Conservation (phyloP, 129 eudicot species). For the carrot (Daucus carota) region DNA sequence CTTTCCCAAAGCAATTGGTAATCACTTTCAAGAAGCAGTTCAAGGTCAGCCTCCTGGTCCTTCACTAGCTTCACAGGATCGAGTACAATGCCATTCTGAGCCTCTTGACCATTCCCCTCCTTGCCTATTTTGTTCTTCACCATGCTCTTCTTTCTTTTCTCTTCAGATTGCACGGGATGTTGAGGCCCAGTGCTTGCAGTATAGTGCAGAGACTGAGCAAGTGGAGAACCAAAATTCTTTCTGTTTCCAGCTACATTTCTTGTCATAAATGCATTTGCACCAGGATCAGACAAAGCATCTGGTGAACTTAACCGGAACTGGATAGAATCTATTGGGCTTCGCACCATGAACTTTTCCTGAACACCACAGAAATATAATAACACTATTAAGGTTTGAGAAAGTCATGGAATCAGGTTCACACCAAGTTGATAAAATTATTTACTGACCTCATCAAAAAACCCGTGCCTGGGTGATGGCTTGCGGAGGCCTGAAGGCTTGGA, state of each 20-base stretch:
- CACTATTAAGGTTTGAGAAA: not conserved
- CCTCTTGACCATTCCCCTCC: constrained; percentile 17
- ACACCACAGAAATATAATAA: not conserved
- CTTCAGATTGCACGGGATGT: not conserved
- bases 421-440: not conserved
- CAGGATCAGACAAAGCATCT: constrained; percentile 14
- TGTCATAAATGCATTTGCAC: constrained; percentile 7
- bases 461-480: constrained; percentile 24
- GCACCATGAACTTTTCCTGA: constrained; percentile 27
- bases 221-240: not conserved
- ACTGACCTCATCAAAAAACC: not conserved
- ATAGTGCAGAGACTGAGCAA: not conserved
- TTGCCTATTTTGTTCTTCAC: constrained; percentile 12
- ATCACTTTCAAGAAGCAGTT: not conserved
- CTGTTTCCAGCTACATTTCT: not conserved
- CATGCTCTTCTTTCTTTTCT: constrained; percentile 12
- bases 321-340: constrained; percentile 7
- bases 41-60: constrained; percentile 1
- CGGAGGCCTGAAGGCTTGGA: constrained; percentile 39
- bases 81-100: constrained; percentile 2
- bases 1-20: not conserved
- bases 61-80: not conserved
- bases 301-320: constrained; percentile 14
- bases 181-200: constrained; percentile 1
- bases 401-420: not conserved